Conservation (phyloP, 1,139 yeast species). For the Taphrina confusa region DNA sequence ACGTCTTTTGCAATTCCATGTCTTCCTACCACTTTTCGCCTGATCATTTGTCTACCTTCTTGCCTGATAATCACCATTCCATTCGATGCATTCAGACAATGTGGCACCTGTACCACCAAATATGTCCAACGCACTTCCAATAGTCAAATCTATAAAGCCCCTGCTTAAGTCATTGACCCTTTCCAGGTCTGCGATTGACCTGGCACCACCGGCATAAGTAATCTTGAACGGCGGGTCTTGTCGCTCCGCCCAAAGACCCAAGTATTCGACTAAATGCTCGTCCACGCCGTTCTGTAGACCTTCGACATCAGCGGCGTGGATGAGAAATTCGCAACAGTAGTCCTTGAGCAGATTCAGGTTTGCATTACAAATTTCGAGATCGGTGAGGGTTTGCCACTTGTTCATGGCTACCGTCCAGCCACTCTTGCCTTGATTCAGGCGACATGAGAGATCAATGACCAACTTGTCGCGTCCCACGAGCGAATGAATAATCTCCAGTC, state of each 20-base stretch:
- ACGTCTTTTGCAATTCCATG: too few relatives aligned
- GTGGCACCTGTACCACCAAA: conserved; percentile 84
- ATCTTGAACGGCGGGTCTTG: conserved; percentile 56
- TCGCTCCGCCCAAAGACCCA: conserved; percentile 69
- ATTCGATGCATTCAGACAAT: conserved; percentile 64
- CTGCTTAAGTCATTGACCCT: conserved; percentile 65
- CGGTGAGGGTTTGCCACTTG: conserved; percentile 91
- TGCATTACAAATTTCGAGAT: conserved; percentile 56
- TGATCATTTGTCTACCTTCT: too few relatives aligned
- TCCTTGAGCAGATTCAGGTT: conserved; percentile 58
- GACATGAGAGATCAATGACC: conserved; percentile 37
- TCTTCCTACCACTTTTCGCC: too few relatives aligned
- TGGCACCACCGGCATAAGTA: conserved; percentile 98
- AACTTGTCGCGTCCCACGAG: conserved; percentile 55
- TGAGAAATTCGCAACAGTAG: conserved; percentile 80
- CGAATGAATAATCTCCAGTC: conserved; percentile 54
- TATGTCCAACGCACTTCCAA: conserved; percentile 88
- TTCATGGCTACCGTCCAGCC: conserved; percentile 94
- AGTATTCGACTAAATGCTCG: conserved; percentile 63
- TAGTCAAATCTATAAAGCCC: conserved; percentile 87
- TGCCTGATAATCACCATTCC: conserved; percentile 1
- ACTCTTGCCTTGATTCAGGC: conserved; percentile 63
- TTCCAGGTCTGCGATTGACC: conserved; percentile 64
- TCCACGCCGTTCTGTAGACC: conserved; percentile 94
- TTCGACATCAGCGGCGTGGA: conserved; percentile 98